phyloP scores from a whole-genome alignment of 83 land plant genomes.

The Thuja plicata region DNA sequence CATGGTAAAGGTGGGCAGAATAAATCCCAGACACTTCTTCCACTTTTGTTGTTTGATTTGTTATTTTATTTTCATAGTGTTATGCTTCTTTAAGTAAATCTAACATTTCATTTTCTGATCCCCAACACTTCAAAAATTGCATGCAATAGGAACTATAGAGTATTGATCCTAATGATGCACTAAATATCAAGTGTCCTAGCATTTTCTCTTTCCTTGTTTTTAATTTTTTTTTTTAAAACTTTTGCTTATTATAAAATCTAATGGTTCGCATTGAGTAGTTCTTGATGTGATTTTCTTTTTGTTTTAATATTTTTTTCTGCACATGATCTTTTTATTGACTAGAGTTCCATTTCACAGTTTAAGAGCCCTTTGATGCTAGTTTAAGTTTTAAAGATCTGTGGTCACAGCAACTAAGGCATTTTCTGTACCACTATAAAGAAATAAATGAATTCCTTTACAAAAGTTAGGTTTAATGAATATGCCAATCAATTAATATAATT shows the following conservation, averaged over 20 bases:
- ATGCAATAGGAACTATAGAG: not conserved
- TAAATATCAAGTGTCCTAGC: not conserved
- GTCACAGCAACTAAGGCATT: not conserved
- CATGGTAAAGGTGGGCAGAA: conserved; percentile 58
- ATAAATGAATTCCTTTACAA: too few relatives aligned
- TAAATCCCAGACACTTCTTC: not conserved
- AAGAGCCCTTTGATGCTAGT: not conserved
- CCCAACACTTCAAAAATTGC: not conserved
- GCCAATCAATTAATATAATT: too few relatives aligned
- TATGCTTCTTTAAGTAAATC: not conserved
- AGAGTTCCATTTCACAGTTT: not conserved
- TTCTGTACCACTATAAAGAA: too few relatives aligned
- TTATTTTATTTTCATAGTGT: not conserved
- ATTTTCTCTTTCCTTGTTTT: conserved; percentile 5
- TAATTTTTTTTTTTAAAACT: not conserved
- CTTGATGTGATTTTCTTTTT: not conserved
- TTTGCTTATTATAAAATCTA: too few relatives aligned
- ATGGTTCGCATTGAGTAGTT: too few relatives aligned
- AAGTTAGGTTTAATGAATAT: too few relatives aligned
- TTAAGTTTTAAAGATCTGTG: not conserved
- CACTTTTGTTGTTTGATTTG: not conserved
- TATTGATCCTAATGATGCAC: not conserved
- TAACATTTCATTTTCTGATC: not conserved
- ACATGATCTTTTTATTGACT: not conserved
- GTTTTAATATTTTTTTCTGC: too few relatives aligned